Evolutionary conservation across 306 rosid genomes (phyloP), one percentile per base, ranked within the genome.

Genomic region (Parietaria judaica): DNA sequence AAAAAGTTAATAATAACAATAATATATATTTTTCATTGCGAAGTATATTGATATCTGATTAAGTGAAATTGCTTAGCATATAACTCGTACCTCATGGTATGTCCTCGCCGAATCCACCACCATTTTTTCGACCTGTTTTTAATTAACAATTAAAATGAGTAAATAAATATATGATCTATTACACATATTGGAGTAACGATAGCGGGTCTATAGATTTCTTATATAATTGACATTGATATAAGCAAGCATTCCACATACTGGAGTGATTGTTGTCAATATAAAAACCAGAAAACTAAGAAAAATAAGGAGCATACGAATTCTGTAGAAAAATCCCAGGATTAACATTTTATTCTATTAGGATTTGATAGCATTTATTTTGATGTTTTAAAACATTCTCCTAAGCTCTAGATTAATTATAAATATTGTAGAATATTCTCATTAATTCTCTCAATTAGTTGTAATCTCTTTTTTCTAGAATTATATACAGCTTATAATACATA

Each of bases 31-130:
- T 38, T 59, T 66, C 45, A 63, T 23, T 16, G 48, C 12, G 45
- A 57, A 43, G 54, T 6, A 37, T 41, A 41, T 41, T 41, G 45
- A 41, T 54, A 17, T 67, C 63, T 56, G 53, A 56, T 65, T 37
- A 41, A 47, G 58, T n/a, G 63, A 61, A 48, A 53, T 45, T 58
- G 3, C 14, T 66, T 38, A 68, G 53, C 51, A 60, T 7, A 23
- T 72, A 45, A 61, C 31, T 8, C 71, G 68, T 80, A 88, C 99
- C 95, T 86, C 99, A 66, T 92, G 87, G 79, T 84, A 92, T 58
- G 96, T 92, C 80, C 99, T 82, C 64, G 85, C 84, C 43, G 99
- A 92, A 70, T 92, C 96, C 14, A 92, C 94, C 52, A 88, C 95
- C 96, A 92, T 82, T 79, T 78, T 88, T 70, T 82, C 67, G 66